Base-by-base conservation (phyloP, 176 grass and related monocot genomes). In the Pontederia paniculata region DNA sequence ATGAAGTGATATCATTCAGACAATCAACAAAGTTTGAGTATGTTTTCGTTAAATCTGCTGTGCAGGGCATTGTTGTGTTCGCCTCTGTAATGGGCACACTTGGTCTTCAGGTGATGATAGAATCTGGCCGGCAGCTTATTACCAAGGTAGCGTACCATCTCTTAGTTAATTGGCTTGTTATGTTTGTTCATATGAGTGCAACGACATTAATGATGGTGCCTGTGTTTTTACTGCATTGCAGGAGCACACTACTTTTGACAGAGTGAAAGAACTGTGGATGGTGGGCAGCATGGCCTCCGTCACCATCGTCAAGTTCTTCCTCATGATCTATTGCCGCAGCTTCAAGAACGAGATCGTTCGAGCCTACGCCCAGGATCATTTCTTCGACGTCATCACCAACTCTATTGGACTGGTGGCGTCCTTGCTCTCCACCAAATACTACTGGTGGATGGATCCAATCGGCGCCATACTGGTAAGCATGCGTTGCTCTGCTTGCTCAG, bases 331-430 rank as follows among this genome's bases (percentile, higher is more conserved):
- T 54, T 98, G 93, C 45, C 74, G 93, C 11, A 70, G 75, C 1
- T 98, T 98, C 76, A 74, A 88, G 71, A 98, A 98, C 1, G 93
- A 91, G 58, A 98, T 98, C 10, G 86, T 98, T 13, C 55, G 65
- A 17, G 86, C 93, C 0, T 98, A 98, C 17, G 93, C 86, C 10
- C 93, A 88, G 54, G 93, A 98, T 20, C 93, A 98, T 53, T 91
- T 91, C 69, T 98, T 98, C 17, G 93, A 98, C 50, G 93, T 98
- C 16, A 91, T 98, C 58, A 98, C 93, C 3, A 98, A 98, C 77
- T 91, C 83, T 1, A 75, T 98, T 41, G 93, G 93, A 44, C 72
- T 98, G 0, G 80, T 79, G 9, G 23, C 77, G 1, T 77, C 93
- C 0, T n/a, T 98, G 1, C 83, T 98, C 2, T 86, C 93, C 0